Evolutionary conservation across 1,284 basidiomycete species (phyloP).

Genomic region (Kalmanozyma brasiliensis): DNA sequence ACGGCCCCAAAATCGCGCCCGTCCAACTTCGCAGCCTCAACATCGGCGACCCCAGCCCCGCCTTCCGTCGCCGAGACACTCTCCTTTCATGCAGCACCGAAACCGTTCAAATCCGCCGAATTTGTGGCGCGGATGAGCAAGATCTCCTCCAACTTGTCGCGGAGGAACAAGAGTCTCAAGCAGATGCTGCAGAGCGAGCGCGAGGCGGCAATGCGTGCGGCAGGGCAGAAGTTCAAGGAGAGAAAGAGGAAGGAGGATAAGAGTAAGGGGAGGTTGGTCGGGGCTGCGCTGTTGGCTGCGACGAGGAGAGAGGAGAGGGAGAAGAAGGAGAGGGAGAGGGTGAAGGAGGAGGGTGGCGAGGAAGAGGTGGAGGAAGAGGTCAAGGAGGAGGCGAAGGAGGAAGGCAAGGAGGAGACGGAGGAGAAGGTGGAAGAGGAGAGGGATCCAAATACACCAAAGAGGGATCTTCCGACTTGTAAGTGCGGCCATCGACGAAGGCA

Average conservation of each 20-base stretch:
- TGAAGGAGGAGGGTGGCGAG: background rate
- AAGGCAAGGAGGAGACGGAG: constrained; percentile 1
- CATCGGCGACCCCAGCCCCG: constrained; percentile 39
- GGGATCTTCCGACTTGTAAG: constrained; percentile 38
- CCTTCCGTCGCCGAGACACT: constrained; percentile 42
- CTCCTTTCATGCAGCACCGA: constrained; percentile 39
- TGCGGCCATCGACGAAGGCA: background rate
- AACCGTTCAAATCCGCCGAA: constrained; percentile 48
- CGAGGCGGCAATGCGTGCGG: constrained; percentile 50
- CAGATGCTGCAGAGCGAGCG: constrained; percentile 59
- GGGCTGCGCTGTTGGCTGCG: constrained; percentile 41
- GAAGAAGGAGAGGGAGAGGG: constrained; percentile 19
- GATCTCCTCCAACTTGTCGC: constrained; percentile 44
- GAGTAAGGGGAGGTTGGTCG: constrained; percentile 29
- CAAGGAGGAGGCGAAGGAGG: constrained; percentile 1
- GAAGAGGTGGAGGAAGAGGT: background rate
- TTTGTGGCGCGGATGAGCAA: constrained; percentile 35
- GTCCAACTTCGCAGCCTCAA: constrained; percentile 12
- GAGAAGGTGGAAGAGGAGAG: constrained; percentile 2
- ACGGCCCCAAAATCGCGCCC: constrained; percentile 17
- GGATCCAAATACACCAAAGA: constrained; percentile 11
- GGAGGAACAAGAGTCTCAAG: constrained; percentile 61
- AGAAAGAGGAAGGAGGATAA: constrained; percentile 32
- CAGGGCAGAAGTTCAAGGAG: constrained; percentile 37
- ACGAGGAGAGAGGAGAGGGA: constrained; percentile 39